Percentiles rank a stretch among this genome's conserved stretches.
phyloP scores from a whole-genome alignment of 2,329 filamentous ascomycete species.

The Gremmenia infestans region DNA sequence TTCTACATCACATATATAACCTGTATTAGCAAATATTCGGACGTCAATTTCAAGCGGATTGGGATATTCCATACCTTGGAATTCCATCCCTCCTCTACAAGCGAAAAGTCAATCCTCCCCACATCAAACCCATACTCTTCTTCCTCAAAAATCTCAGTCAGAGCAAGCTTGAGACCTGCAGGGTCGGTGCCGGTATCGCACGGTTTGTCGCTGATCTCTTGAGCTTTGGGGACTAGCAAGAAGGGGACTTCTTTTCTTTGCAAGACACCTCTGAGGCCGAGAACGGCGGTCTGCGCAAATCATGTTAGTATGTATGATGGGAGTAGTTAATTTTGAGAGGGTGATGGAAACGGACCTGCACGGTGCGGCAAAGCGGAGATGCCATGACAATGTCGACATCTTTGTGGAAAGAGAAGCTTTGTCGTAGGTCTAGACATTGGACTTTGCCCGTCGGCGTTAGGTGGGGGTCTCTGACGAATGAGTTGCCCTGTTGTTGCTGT shows the following conservation, averaged over 20 bases:
- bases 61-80: constrained; percentile 9
- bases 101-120: constrained; percentile 12
- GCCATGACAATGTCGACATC: constrained; percentile 65
- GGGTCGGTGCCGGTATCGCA: constrained; percentile 15
- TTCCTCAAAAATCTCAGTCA: constrained; percentile 6
- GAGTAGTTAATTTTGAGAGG: too few species aligned
- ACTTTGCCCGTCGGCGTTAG: constrained; percentile 69
- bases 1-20: constrained; percentile 1
- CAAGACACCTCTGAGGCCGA: constrained; percentile 46
- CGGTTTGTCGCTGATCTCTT: constrained; percentile 17
- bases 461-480: constrained; percentile 52
- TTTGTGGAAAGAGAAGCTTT: constrained; percentile 58
- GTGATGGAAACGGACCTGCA: constrained; percentile 41
- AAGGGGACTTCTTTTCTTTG: constrained; percentile 8
- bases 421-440: constrained; percentile 63
- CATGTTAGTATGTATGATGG: too few species aligned
- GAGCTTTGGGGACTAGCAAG: constrained; percentile 14
- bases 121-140: constrained; percentile 9
- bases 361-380: constrained; percentile 72
- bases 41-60: background rate
- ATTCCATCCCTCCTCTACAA: constrained; percentile 17
- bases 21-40: background rate
- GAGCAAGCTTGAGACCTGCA: constrained; percentile 1
- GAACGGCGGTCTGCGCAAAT: constrained; percentile 52
- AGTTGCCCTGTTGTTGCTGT: constrained; percentile 10